Evolutionary conservation across 495 filamentous ascomycete genomes (phyloP).

Genomic region (Haplographium delicatum): DNA sequence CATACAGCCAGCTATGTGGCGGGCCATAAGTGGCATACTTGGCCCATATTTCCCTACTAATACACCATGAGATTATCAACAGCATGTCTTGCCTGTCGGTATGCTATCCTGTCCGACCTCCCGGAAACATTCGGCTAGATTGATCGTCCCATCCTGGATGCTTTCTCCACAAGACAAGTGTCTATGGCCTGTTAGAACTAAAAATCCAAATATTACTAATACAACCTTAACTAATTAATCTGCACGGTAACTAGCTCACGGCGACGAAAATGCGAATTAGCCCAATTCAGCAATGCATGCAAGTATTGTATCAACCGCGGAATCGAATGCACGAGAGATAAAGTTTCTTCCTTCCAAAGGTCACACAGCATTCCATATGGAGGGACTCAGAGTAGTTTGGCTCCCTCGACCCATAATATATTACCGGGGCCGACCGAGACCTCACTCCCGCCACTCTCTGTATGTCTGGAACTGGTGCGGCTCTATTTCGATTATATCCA

Average conservation of each 20-base stretch:
- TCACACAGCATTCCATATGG: background rate
- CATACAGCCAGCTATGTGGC: no score
- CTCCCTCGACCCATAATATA: background rate
- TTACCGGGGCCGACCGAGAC: background rate
- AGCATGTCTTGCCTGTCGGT: constrained; percentile 19
- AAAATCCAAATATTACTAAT: background rate
- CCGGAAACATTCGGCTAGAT: background rate
- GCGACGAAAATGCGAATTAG: constrained; percentile 15
- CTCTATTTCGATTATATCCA: constrained; percentile 38
- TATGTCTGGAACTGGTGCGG: constrained; percentile 30
- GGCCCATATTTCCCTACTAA: no score
- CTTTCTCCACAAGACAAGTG: background rate
- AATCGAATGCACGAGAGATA: constrained; percentile 15
- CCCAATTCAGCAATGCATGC: constrained; percentile 5
- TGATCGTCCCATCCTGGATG: background rate
- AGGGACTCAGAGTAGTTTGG: background rate
- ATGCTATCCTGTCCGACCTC: background rate
- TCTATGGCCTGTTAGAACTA: background rate
- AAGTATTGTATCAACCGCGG: constrained; percentile 14
- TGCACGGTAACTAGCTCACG: constrained; percentile 3
- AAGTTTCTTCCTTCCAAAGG: background rate
- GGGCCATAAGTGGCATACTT: no score
- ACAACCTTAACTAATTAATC: no score
- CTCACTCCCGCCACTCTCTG: constrained; percentile 17
- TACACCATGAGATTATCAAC: constrained; percentile 19